These are phyloP conservation scores for Cynara cardunculus DNA, from an alignment of 129 eudicot species.

Conservation along the genomic window DNA sequence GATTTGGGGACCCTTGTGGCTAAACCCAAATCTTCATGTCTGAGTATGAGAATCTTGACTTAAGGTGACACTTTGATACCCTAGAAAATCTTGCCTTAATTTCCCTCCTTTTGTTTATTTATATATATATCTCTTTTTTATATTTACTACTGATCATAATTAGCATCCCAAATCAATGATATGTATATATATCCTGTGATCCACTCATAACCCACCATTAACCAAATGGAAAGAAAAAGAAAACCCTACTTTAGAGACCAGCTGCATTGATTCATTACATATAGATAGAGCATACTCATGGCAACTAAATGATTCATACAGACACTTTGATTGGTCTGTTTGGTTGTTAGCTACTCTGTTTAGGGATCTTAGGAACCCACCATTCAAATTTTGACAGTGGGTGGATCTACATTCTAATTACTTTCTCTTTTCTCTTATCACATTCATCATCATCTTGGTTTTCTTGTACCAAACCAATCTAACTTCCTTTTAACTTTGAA, in stretches of 20 bases:
- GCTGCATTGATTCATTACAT: slow-evolving; percentile 16
- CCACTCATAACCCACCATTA: slow-evolving; percentile 31
- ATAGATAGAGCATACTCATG: slow-evolving; percentile 32
- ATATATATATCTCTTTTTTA: slow-evolving; percentile 12
- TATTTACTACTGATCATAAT: slow-evolving; percentile 30
- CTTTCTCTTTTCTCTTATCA: background rate
- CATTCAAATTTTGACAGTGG: slow-evolving; percentile 16
- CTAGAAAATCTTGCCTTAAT: slow-evolving; percentile 19
- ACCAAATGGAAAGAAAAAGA: background rate
- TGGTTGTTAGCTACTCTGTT: slow-evolving; percentile 18
- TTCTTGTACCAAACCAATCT: background rate
- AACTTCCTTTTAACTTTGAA: background rate
- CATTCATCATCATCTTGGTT: background rate
- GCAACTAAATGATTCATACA: slow-evolving; percentile 29
- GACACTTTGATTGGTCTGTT: slow-evolving; percentile 30
- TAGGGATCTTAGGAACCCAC: slow-evolving; percentile 22
- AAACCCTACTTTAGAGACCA: slow-evolving; percentile 26
- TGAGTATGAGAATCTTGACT: slow-evolving; percentile 43
- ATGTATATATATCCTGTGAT: slow-evolving; percentile 5
- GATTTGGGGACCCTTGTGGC: slow-evolving; percentile 37
- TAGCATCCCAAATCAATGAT: slow-evolving; percentile 14
- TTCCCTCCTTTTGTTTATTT: slow-evolving; percentile 16
- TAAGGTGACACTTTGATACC: slow-evolving; percentile 21
- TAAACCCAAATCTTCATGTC: slow-evolving; percentile 36
- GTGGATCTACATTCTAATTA: background rate